Conservation (phyloP, 106 monocot species). For the Dendrobium nobile region DNA sequence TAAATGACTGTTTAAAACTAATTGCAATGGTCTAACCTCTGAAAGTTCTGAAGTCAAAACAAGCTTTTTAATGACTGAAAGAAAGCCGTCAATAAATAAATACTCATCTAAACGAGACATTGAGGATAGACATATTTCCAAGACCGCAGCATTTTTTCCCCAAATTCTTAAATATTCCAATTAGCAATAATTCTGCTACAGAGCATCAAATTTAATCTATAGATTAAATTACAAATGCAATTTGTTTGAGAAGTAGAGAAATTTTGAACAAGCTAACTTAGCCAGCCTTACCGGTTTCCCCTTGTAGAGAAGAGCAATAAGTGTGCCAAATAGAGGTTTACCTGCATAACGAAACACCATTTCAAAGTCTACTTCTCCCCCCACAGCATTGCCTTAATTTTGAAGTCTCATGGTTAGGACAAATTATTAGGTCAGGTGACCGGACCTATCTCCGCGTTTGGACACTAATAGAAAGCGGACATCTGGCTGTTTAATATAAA, state of each 20-base stretch:
- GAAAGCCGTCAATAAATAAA: no score
- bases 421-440: no score
- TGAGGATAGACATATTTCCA: background rate
- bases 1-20: no score
- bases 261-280: background rate
- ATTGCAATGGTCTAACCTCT: no score
- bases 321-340: slow-evolving; percentile 93
- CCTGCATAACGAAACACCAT: slow-evolving; percentile 37
- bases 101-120: background rate
- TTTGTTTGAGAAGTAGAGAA: background rate
- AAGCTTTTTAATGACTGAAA: no score
- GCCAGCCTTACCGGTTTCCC: slow-evolving; percentile 64
- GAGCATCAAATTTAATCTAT: background rate
- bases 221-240: background rate
- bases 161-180: background rate
- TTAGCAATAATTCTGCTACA: background rate
- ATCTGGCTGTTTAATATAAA: no score
- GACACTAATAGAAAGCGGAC: no score
- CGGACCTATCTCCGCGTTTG: no score
- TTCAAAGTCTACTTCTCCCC: background rate
- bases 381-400: background rate
- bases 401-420: background rate
- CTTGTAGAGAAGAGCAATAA: slow-evolving; percentile 80
- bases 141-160: background rate
- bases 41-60: no score